phyloP scores from a whole-genome alignment of 2,329 filamentous ascomycete species.

The Penicillium sp. region DNA sequence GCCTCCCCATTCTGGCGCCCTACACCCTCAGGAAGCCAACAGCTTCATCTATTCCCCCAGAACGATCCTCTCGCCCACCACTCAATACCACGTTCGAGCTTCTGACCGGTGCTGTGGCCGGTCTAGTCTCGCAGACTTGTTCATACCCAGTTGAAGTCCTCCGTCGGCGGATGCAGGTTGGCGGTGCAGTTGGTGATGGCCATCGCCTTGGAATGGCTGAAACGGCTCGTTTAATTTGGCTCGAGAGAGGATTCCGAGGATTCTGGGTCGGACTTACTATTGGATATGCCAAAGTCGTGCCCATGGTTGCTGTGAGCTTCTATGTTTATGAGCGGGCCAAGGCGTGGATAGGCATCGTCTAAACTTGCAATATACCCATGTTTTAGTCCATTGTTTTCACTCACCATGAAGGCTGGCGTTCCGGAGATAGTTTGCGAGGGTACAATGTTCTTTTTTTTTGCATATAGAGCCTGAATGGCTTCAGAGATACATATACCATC shows the following conservation, averaged over 20 bases:
- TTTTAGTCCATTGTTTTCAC: conserved; percentile 6
- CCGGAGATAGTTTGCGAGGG: conserved; percentile 11
- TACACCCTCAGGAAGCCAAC: conserved; percentile 70
- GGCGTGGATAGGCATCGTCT: conserved; percentile 55
- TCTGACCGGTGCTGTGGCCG: conserved; percentile 77
- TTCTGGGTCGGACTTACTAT: conserved; percentile 94
- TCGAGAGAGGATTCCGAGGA: conserved; percentile 72
- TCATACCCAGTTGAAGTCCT: conserved; percentile 95
- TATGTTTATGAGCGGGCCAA: conserved; percentile 67
- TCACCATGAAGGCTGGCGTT: conserved; percentile 18
- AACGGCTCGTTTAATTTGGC: conserved; percentile 71
- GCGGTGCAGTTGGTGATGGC: conserved; percentile 89
- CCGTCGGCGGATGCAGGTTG: conserved; percentile 90
- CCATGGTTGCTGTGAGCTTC: conserved; percentile 75
- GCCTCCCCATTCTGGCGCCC: conserved; percentile 62
- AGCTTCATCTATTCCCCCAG: conserved; percentile 50
- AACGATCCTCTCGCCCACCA: conserved; percentile 60
- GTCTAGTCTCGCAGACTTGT: conserved; percentile 83
- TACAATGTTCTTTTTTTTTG: conserved; percentile 5
- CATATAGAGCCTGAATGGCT: conserved; percentile 15
- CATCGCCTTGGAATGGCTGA: conserved; percentile 74
- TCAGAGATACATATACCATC: conserved; percentile 8
- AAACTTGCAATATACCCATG: background rate
- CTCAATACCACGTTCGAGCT: conserved; percentile 86
- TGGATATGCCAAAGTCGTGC: conserved; percentile 91